Evolutionary conservation across 495 filamentous ascomycete species (phyloP).

Genomic region (Neurospora sp.): DNA sequence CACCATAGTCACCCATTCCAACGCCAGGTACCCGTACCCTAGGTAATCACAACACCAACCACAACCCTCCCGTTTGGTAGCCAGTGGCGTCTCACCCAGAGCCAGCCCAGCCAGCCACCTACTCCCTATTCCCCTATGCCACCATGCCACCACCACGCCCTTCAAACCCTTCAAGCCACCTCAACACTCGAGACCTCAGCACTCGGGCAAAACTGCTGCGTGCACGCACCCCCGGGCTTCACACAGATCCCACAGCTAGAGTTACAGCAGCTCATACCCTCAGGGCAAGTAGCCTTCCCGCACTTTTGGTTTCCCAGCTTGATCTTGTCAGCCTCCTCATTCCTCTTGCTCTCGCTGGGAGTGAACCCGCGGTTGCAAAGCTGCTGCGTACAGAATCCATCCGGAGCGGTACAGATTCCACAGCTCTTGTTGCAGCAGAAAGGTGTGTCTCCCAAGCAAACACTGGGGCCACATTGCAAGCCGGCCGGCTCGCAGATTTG

Average conservation of each 20-base stretch:
- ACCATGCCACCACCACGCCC: neutral
- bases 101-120: neutral
- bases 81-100: neutral
- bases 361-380: conserved; percentile 4
- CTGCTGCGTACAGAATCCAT: conserved; percentile 12
- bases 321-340: neutral
- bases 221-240: conserved; percentile 14
- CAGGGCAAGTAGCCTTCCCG: conserved; percentile 7
- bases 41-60: neutral
- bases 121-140: neutral
- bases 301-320: conserved; percentile 2
- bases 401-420: conserved; percentile 11
- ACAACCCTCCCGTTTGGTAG: neutral
- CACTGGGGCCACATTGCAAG: neutral
- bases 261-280: conserved; percentile 15
- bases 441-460: neutral
- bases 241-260: conserved; percentile 13
- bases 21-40: neutral
- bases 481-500: neutral
- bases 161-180: neutral
- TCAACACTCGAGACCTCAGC: neutral
- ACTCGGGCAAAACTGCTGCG: conserved; percentile 7
- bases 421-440: conserved; percentile 1
- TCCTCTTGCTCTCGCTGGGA: neutral
- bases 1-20: neutral